Evolutionary conservation across 768 basidiomycete species (phyloP).

Genomic region (Mycena rosella): DNA sequence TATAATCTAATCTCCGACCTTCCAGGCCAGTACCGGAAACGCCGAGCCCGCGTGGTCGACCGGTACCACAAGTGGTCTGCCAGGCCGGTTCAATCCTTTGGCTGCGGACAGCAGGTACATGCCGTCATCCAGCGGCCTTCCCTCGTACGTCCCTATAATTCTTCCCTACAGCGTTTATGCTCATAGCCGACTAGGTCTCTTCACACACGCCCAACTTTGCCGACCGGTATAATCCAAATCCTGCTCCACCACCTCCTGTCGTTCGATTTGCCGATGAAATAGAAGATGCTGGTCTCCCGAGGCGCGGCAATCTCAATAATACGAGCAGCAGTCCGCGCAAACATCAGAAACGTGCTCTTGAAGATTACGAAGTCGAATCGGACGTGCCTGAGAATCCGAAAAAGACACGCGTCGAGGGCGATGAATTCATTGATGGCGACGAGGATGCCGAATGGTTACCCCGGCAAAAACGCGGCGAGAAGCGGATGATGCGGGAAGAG

Average conservation of each 20-base stretch:
- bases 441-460: constrained; percentile 58
- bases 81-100: constrained; percentile 42
- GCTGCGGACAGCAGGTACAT: constrained; percentile 32
- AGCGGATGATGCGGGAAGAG: constrained; percentile 63
- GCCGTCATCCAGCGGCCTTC: constrained; percentile 29
- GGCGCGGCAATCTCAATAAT: constrained; percentile 50
- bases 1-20: constrained; percentile 40
- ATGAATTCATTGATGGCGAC: constrained; percentile 61
- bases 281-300: constrained; percentile 37
- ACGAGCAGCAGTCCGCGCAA: constrained; percentile 45
- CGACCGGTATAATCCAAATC: constrained; percentile 54
- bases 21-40: constrained; percentile 40
- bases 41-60: constrained; percentile 37
- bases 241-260: constrained; percentile 31
- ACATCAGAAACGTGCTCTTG: constrained; percentile 58
- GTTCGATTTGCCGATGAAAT: constrained; percentile 39
- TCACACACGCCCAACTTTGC: constrained; percentile 46
- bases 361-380: constrained; percentile 57
- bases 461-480: constrained; percentile 58
- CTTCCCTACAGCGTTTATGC: not conserved
- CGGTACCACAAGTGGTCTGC: constrained; percentile 29
- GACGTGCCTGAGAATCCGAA: constrained; percentile 59
- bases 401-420: constrained; percentile 66
- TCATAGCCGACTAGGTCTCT: constrained; percentile 22
- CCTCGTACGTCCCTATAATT: constrained; percentile 27